Percentiles rank a stretch among this genome's conserved stretches.
phyloP scores from a whole-genome alignment of 805 yeast genomes.

The Debaryomyces prosopidis region DNA sequence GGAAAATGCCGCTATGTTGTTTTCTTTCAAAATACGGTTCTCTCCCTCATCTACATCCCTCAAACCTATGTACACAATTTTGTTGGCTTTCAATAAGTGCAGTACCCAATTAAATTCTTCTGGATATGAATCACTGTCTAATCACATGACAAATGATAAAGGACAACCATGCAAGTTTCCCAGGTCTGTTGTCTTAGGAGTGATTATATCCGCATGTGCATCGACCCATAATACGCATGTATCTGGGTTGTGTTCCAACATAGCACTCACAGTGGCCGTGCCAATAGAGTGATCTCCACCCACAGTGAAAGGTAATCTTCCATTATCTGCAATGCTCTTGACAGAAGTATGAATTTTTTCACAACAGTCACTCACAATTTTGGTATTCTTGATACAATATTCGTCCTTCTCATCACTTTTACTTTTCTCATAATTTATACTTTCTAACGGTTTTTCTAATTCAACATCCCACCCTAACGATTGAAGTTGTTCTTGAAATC shows the following conservation, averaged over 20 bases:
- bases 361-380: conserved; percentile 74
- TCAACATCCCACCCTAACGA: conserved; percentile 71
- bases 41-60: conserved; percentile 92
- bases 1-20: conserved; percentile 79
- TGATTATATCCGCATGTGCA: conserved; percentile 97
- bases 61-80: conserved; percentile 89
- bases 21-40: conserved; percentile 66
- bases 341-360: conserved; percentile 64
- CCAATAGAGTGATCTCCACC: conserved; percentile 99
- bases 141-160: conserved; percentile 84
- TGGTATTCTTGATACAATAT: conserved; percentile 69
- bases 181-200: conserved; percentile 76
- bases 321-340: conserved; percentile 43
- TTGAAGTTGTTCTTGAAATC: conserved; percentile 62
- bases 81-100: conserved; percentile 58
- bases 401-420: conserved; percentile 46
- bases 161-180: conserved; percentile 98
- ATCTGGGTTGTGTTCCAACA: conserved; percentile 75
- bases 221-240: conserved; percentile 94
- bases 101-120: conserved; percentile 83
- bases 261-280: conserved; percentile 87
- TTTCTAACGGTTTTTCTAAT: conserved; percentile 54
- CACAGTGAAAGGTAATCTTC: conserved; percentile 71
- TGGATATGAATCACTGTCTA: conserved; percentile 67
- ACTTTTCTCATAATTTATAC: conserved; percentile 42